Evolutionary conservation across 1,284 basidiomycete species (phyloP).

Genomic region (Sporisorium iseilematis-ciliati): DNA sequence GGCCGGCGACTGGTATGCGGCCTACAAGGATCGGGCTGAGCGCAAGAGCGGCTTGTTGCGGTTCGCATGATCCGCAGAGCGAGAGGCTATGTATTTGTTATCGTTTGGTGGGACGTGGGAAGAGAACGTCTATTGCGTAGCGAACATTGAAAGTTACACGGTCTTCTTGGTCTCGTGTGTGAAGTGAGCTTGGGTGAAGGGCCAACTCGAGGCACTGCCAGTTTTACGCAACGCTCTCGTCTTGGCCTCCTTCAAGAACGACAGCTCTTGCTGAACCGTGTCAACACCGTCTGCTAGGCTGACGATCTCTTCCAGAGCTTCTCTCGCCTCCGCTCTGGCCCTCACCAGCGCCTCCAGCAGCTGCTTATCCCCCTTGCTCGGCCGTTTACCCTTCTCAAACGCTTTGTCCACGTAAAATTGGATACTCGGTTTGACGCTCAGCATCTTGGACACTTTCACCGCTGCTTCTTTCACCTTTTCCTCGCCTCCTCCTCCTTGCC

Average conservation of each 20-base stretch:
- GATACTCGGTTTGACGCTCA: constrained; percentile 39
- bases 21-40: constrained; percentile 53
- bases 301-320: constrained; percentile 2
- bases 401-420: constrained; percentile 37
- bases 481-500: neutral
- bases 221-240: constrained; percentile 3
- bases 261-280: constrained; percentile 3
- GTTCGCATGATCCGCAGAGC: constrained; percentile 6
- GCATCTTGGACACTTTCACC: constrained; percentile 7
- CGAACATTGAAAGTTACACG: neutral
- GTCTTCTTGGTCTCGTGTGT: constrained; percentile 9
- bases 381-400: constrained; percentile 13
- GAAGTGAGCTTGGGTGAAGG: constrained; percentile 15
- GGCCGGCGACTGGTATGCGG: constrained; percentile 51
- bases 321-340: constrained; percentile 16
- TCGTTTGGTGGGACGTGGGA: neutral
- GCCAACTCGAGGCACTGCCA: neutral
- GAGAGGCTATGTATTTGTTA: neutral
- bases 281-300: neutral
- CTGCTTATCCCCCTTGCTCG: neutral
- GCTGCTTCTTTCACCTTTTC: constrained; percentile 5
- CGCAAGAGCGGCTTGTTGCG: constrained; percentile 10
- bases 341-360: constrained; percentile 22
- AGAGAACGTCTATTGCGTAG: neutral
- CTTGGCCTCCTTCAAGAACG: constrained; percentile 11